Percentiles rank a stretch among this genome's conserved stretches.
Evolutionary conservation across 1,139 yeast genomes (phyloP).

Genomic region (Magnusiomyces starmeri): DNA sequence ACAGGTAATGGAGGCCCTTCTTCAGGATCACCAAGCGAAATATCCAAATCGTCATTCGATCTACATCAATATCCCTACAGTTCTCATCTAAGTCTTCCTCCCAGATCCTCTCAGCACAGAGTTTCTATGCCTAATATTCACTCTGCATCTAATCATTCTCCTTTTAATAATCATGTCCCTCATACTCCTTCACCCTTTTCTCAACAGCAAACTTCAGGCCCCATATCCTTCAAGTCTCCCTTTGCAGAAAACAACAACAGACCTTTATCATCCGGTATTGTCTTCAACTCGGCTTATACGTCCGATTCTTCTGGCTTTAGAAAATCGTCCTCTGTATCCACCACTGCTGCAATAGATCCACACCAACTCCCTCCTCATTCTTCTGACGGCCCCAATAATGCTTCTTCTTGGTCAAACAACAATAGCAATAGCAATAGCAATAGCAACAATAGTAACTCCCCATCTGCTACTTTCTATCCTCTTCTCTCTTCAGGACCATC

Average conservation of each 20-base stretch:
- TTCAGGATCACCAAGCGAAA: too few species aligned
- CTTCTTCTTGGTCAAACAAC: slow-evolving; percentile 1
- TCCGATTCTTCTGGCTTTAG: slow-evolving; percentile 29
- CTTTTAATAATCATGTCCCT: slow-evolving; percentile 18
- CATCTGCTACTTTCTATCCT: neutral
- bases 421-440: too few species aligned
- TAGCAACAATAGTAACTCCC: slow-evolving; percentile 9
- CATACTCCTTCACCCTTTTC: slow-evolving; percentile 18
- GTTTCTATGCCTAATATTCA: slow-evolving; percentile 8
- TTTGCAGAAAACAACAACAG: slow-evolving; percentile 1
- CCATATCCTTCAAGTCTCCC: too few species aligned
- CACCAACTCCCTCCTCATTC: slow-evolving; percentile 19
- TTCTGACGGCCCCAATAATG: neutral
- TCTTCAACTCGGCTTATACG: slow-evolving; percentile 30
- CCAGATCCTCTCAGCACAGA: neutral
- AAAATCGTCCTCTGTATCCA: slow-evolving; percentile 23
- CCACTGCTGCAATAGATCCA: slow-evolving; percentile 23
- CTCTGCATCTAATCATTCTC: slow-evolving; percentile 44
- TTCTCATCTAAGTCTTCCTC: slow-evolving; percentile 2
- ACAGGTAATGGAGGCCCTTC: too few species aligned
- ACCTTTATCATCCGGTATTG: slow-evolving; percentile 16
- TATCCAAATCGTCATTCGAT: too few species aligned
- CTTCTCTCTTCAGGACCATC: slow-evolving; percentile 7
- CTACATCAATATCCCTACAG: slow-evolving; percentile 5
- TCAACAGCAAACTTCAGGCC: slow-evolving; percentile 5